A percentile compares a stretch with the other conserved stretches of the same genome.
These are phyloP conservation scores for Pestalotiopsis sp. DNA, from an alignment of 2,329 filamentous ascomycete genomes.

Conservation along the genomic window DNA sequence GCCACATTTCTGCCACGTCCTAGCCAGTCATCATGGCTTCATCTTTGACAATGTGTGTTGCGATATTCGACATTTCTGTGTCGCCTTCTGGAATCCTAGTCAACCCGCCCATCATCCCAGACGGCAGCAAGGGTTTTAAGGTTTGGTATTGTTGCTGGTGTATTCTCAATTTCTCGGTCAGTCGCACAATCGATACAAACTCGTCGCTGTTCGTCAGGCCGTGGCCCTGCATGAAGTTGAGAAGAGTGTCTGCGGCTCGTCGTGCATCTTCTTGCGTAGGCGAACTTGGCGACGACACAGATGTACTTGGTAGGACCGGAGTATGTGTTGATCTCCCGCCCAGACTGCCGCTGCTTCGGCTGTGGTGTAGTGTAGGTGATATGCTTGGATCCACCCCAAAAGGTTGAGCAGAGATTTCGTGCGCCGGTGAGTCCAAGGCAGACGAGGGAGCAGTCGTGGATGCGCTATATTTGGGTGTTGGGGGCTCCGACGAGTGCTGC, in stretches of 20 bases:
- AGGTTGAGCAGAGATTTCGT: conserved; percentile 42
- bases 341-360: conserved; percentile 51
- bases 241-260: conserved; percentile 76
- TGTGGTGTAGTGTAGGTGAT: conserved; percentile 48
- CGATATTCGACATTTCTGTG: conserved; percentile 43
- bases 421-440: conserved; percentile 51
- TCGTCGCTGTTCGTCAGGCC: conserved; percentile 77
- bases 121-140: conserved; percentile 25
- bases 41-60: conserved; percentile 26
- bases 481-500: conserved; percentile 38
- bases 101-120: conserved; percentile 43
- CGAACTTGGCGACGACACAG: conserved; percentile 61
- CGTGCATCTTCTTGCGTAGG: conserved; percentile 85
- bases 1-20: conserved; percentile 12
- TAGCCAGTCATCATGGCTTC: conserved; percentile 35
- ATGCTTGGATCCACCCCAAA: conserved; percentile 47
- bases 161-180: conserved; percentile 83
- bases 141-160: conserved; percentile 46
- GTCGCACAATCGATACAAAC: conserved; percentile 72
- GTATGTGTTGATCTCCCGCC: conserved; percentile 37
- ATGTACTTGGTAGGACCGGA: conserved; percentile 34
- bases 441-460: conserved; percentile 51
- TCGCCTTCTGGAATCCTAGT: conserved; percentile 60
- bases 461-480: conserved; percentile 51
- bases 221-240: conserved; percentile 74